Evolutionary conservation across 805 yeast genomes (phyloP).

Genomic region (Starmera amethionina): DNA sequence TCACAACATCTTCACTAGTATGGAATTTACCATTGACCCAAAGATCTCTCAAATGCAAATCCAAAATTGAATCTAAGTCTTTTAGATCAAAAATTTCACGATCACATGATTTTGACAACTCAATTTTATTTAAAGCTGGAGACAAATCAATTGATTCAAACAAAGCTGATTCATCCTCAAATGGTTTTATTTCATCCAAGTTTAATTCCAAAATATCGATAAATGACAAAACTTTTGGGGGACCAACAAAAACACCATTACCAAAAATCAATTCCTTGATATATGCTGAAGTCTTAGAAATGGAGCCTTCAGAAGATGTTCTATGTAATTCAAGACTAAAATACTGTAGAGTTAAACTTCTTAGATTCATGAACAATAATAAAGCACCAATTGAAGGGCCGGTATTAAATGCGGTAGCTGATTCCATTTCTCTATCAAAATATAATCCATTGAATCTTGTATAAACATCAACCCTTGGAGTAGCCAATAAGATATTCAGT

Average conservation of each 20-base stretch:
- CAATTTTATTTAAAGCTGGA: slow-evolving; percentile 31
- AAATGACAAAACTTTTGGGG: slow-evolving; percentile 59
- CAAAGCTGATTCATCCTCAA: slow-evolving; percentile 12
- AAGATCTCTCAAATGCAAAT: slow-evolving; percentile 16
- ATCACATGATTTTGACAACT: slow-evolving; percentile 15
- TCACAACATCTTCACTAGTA: slow-evolving; percentile 10
- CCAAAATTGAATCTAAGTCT: slow-evolving; percentile 27
- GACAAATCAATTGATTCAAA: slow-evolving; percentile 29
- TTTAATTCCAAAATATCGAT: slow-evolving; percentile 62
- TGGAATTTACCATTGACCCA: slow-evolving; percentile 13
- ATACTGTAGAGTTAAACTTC: slow-evolving; percentile 54
- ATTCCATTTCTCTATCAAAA: slow-evolving; percentile 32
- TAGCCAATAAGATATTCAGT: slow-evolving; percentile 38
- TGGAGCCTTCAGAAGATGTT: slow-evolving; percentile 32
- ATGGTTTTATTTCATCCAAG: slow-evolving; percentile 29
- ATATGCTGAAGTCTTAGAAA: slow-evolving; percentile 43
- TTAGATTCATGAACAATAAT: slow-evolving; percentile 47
- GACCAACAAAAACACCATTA: slow-evolving; percentile 40
- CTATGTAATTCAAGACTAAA: slow-evolving; percentile 67
- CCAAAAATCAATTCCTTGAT: slow-evolving; percentile 42
- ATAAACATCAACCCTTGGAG: slow-evolving; percentile 40
- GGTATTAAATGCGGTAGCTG: slow-evolving; percentile 18
- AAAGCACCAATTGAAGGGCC: slow-evolving; percentile 40
- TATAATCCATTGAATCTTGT: slow-evolving; percentile 46
- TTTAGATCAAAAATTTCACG: slow-evolving; percentile 32